Evolutionary conservation across 164 flowering plant species (phyloP), one percentile per base, ranked within the genome.

Genomic region (Tinospora cordifolia): DNA sequence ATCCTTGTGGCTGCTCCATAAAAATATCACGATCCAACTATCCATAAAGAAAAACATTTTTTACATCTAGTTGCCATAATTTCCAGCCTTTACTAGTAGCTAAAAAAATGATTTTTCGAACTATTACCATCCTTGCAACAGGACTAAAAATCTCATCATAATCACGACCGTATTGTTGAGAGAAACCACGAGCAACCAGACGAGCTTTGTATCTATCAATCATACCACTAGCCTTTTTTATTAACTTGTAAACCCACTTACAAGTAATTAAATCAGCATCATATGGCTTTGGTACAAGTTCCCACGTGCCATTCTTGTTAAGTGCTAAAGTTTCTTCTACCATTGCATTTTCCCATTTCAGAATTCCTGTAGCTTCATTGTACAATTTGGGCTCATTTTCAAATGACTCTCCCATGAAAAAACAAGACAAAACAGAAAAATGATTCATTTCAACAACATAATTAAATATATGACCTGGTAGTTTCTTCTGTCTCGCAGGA

Each of bases 61-160:
- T 30, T 4, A 30, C 36, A 4, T 4, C 36, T 30, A 30, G 36
- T 30, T 30, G 36, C 36, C 36, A 30, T 4, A 30, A 30, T 30
- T 30, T 30, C 36, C 36, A 30, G 4, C 36, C 36, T 30, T 30
- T 69, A 72, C 59, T 8, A 0, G 69, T 1, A 22, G 63, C 76
- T n/a, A 76, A 41, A 3, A 69, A 67, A 57, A 72, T 27, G 7
- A 72, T 63, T 22, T 25, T 36, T 17, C 69, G 54, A 40, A 66
- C 51, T 0, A 54, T 76, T 15, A 69, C 73, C 69, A 67, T 67
- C 60, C 30, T 67, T 6, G 69, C 69, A n/a, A 67, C 60, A 24
- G 69, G 60, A 38, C 38, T 67, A 40, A 67, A 67, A 2, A 22
- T 67, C 47, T 67, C 60, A 8, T 67, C 60, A 24, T 67, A 67